These are phyloP conservation scores for Bretschneidera sinensis DNA, from an alignment of 345 rosid species.

Conservation along the genomic window DNA sequence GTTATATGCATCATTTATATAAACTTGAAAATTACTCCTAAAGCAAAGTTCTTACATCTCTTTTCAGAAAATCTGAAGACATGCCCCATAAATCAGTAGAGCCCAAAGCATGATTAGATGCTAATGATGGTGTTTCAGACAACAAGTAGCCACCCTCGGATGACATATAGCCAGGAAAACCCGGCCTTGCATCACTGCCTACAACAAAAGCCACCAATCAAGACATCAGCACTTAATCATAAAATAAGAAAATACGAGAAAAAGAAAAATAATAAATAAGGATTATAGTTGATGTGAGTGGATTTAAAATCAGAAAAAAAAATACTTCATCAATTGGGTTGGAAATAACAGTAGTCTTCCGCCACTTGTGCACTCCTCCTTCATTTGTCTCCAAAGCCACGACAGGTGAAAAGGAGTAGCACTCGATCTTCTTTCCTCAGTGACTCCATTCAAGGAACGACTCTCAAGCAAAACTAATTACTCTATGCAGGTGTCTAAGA, in stretches of 20 bases:
- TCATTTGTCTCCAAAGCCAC: too few relatives aligned
- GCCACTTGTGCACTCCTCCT: too few relatives aligned
- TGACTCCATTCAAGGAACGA: neutral
- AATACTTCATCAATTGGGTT: neutral
- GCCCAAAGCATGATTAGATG: conserved; percentile 16
- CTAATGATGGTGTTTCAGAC: conserved; percentile 22
- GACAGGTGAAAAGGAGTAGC: neutral
- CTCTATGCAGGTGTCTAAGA: neutral
- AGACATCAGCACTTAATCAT: neutral
- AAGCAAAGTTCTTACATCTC: conserved; percentile 29
- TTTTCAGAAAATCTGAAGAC: conserved; percentile 26
- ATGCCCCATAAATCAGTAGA: conserved; percentile 15
- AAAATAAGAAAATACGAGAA: conserved; percentile 3
- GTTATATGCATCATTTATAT: neutral
- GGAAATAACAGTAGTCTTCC: too few relatives aligned
- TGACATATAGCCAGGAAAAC: conserved; percentile 37
- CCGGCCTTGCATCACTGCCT: conserved; percentile 22
- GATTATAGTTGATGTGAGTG: neutral
- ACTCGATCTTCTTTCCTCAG: neutral
- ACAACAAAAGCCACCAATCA: conserved; percentile 11
- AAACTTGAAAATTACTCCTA: conserved; percentile 6
- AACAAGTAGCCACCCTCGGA: too few relatives aligned
- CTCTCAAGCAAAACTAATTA: neutral
- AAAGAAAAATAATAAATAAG: neutral
- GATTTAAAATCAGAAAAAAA: neutral